Conservation (phyloP, 176 grass and related monocot genomes). For the Lolium rigidum region DNA sequence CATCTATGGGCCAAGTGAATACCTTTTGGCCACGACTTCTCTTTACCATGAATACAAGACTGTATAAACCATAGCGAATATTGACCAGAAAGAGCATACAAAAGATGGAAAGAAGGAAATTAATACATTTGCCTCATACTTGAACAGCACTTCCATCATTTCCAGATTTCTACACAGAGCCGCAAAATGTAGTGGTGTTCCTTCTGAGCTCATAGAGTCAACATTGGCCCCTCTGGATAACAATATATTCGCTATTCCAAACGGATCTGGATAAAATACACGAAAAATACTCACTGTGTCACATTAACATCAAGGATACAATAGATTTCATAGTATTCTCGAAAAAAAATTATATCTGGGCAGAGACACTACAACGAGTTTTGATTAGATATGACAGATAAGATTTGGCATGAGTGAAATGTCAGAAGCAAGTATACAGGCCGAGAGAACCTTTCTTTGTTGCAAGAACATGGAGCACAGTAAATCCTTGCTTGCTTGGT, state of each 20-base stretch:
- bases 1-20: not conserved
- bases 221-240: slow-evolving; percentile 2
- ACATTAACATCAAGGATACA: slow-evolving; percentile 3
- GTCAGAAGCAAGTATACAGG: not conserved
- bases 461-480: slow-evolving; percentile 17
- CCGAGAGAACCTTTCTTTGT: slow-evolving; percentile 5
- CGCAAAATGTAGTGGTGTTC: not conserved
- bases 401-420: not conserved
- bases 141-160: not conserved
- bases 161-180: not conserved
- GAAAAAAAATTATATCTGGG: not conserved
- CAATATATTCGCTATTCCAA: not conserved
- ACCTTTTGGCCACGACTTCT: not conserved
- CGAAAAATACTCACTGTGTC: not conserved
- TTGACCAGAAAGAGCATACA: not conserved
- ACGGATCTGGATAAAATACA: not conserved
- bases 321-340: not conserved
- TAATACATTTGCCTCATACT: not conserved
- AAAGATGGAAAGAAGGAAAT: not conserved
- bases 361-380: not conserved
- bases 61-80: not conserved
- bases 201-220: slow-evolving; percentile 10
- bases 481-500: not conserved
- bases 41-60: not conserved
- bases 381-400: not conserved